phyloP scores from a whole-genome alignment of 2,329 filamentous ascomycete genomes.

The Colletotrichum horii region DNA sequence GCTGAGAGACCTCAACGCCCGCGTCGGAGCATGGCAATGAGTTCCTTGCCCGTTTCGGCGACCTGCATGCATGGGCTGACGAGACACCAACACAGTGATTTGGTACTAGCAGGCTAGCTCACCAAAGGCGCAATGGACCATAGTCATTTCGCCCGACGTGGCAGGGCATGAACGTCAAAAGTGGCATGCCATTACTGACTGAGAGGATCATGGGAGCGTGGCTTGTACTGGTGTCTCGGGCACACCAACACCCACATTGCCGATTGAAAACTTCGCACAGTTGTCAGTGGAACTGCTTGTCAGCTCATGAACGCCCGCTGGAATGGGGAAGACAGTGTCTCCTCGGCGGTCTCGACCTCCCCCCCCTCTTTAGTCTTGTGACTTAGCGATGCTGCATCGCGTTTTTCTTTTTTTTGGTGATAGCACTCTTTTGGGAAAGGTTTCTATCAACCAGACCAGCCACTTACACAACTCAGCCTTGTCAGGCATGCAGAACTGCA shows the following conservation, averaged over 20 bases:
- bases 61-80: neutral
- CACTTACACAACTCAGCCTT: neutral
- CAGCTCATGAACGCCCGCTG: neutral
- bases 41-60: neutral
- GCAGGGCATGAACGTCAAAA: neutral
- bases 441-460: neutral
- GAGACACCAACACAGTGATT: neutral
- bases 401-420: neutral
- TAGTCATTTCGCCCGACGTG: neutral
- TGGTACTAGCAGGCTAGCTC: neutral
- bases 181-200: neutral
- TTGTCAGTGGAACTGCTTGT: neutral
- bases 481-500: neutral
- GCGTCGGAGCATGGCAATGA: neutral
- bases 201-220: neutral
- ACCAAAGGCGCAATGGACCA: neutral
- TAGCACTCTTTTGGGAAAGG: neutral
- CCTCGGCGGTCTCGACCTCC: neutral
- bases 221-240: neutral
- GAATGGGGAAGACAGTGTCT: neutral
- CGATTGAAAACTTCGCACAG: neutral
- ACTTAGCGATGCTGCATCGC: neutral
- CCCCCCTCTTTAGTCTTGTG: neutral
- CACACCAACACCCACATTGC: neutral
- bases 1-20: neutral